These are phyloP conservation scores for Fusarium ramigenum DNA, from an alignment of 2,329 filamentous ascomycete genomes.

Conservation along the genomic window DNA sequence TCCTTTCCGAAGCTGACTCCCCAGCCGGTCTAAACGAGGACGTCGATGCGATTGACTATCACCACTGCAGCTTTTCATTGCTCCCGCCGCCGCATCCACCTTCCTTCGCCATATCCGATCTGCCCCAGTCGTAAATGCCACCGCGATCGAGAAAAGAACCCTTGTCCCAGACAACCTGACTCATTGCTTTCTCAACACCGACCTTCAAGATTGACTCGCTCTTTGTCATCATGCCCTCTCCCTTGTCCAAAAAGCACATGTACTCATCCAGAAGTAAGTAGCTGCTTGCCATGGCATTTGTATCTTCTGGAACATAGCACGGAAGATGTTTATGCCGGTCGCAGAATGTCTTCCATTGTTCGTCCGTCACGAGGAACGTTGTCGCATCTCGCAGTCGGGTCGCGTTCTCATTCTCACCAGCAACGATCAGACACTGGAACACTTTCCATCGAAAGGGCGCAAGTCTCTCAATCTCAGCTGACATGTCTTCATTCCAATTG, in stretches of 20 bases:
- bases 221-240: not conserved
- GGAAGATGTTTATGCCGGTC: not conserved
- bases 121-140: not conserved
- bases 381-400: not conserved
- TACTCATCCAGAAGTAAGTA: not conserved
- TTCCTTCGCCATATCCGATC: not conserved
- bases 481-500: not conserved
- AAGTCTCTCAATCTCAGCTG: not conserved
- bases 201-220: not conserved
- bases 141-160: not conserved
- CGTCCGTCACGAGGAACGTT: not conserved
- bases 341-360: not conserved
- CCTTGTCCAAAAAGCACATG: not conserved
- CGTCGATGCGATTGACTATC: not conserved
- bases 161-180: not conserved
- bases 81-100: not conserved
- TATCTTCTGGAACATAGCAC: not conserved
- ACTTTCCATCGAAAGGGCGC: not conserved
- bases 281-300: not conserved
- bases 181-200: not conserved
- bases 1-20: not conserved
- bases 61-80: not conserved
- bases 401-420: not conserved
- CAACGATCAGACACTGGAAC: not conserved
- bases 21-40: not conserved